Percentiles rank a stretch among this genome's conserved stretches.
These are phyloP conservation scores for Malus fusca DNA, from an alignment of 306 rosid species.

Conservation along the genomic window DNA sequence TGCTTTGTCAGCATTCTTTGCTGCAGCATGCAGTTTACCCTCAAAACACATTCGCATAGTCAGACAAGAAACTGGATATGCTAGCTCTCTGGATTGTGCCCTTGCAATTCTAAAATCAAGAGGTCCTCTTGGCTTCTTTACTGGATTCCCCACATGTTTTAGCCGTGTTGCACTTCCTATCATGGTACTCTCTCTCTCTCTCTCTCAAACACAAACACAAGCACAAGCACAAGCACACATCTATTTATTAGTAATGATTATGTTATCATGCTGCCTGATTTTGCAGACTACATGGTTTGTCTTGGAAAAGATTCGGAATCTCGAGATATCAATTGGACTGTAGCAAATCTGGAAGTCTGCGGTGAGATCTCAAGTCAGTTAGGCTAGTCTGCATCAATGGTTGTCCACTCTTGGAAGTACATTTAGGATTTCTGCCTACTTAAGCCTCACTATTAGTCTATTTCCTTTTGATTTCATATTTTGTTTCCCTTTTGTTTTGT, in stretches of 20 bases:
- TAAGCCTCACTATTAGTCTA: no score
- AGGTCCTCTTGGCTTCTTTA: constrained; percentile 53
- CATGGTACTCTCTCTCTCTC: constrained; percentile 36
- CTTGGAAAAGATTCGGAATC: neutral
- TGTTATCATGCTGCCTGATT: neutral
- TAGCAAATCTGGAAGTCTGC: neutral
- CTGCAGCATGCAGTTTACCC: constrained; percentile 73
- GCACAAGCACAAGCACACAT: neutral
- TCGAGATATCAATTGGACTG: neutral
- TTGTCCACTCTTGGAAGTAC: no score
- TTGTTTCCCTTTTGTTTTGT: neutral
- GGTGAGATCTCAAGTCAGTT: neutral
- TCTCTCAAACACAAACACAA: neutral
- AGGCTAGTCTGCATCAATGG: neutral
- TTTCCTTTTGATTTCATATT: no score
- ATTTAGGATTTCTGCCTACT: neutral
- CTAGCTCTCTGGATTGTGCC: constrained; percentile 47
- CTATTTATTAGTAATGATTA: neutral
- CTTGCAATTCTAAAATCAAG: constrained; percentile 47
- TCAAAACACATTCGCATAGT: constrained; percentile 42
- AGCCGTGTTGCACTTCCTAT: constrained; percentile 54
- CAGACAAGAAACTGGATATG: constrained; percentile 37
- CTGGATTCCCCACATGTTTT: constrained; percentile 60
- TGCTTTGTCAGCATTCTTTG: constrained; percentile 56
- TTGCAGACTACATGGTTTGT: constrained; percentile 4